Conservation (phyloP, 352 stramenopile species). For the Elongisporangium senticosum region DNA sequence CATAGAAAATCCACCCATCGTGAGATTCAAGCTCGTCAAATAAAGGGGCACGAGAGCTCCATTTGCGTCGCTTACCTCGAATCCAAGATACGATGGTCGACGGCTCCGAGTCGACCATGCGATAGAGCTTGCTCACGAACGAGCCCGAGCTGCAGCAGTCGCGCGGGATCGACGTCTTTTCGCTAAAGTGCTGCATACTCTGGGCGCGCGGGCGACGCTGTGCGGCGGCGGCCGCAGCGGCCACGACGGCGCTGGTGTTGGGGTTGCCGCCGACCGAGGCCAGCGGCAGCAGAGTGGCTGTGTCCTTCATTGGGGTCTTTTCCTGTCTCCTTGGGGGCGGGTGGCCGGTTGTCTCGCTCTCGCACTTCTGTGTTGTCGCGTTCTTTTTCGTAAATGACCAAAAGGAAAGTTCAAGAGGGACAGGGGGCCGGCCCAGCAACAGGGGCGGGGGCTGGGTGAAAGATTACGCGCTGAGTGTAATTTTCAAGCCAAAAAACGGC, state of each 20-base stretch:
- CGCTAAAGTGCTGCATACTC: conserved; percentile 44
- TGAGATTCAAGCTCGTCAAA: not conserved
- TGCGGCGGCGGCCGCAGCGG: conserved; percentile 5
- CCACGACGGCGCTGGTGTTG: not conserved
- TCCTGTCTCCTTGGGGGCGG: conserved; percentile 12
- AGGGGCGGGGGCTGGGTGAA: not conserved
- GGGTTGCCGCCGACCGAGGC: not conserved
- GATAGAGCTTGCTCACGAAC: conserved; percentile 83
- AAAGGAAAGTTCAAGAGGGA: conserved; percentile 27
- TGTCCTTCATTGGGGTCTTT: conserved; percentile 25
- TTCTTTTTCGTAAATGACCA: conserved; percentile 68
- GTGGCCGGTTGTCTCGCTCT: not conserved
- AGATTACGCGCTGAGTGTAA: not conserved
- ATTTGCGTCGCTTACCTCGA: conserved; percentile 22
- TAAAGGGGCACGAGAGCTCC: not conserved
- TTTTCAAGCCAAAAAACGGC: not conserved
- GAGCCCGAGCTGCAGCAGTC: conserved; percentile 65
- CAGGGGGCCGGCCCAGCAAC: not conserved
- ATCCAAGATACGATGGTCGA: conserved; percentile 82
- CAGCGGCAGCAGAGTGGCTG: not conserved
- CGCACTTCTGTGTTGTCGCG: conserved; percentile 10
- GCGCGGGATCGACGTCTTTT: conserved; percentile 14
- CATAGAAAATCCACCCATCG: conserved; percentile 1
- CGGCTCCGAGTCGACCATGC: conserved; percentile 81
- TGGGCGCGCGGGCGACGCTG: conserved; percentile 36